Base-by-base conservation (phyloP, 2,329 filamentous ascomycete species). In the Curvularia spicifera region DNA sequence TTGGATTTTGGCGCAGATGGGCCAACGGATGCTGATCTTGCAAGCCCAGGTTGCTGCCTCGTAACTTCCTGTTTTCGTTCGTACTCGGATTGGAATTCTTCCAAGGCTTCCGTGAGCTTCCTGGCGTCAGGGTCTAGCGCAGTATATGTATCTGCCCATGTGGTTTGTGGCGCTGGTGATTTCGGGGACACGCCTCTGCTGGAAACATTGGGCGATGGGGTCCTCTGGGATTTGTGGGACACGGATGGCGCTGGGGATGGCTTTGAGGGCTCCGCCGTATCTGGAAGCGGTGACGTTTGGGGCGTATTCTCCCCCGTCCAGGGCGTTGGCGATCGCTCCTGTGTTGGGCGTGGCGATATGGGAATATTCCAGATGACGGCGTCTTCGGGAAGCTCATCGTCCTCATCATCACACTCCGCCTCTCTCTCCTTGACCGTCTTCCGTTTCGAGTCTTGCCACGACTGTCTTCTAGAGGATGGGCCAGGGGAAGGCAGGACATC, bases 291-390 rank as follows among this genome's bases (percentile, higher is more conserved):
- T 9, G 67, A 70, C 10, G 53, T 60, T 43, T 69, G 70, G 5
- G 71, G 73, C 39, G 70, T 70, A 61, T 69, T 74, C 22, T 69
- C 67, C 42, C 65, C 68, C 3, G 63, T 57, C 39, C 71, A 75
- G 1, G 69, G 69, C 39, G 76, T 77, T n/a, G 72, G 71, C n/a
- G 75, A 76, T 40, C 76, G 71, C 54, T 78, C 76, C 48, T 71
- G 70, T 2, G 68, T 68, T 37, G 76, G 75, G 24, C 78, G 76
- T 20, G 91, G 91, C 0, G 91, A 93, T 45, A 95, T 86, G 5
- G 91, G 91, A 2, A 95, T 88, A 64, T 95, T 95, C 78, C 91
- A 90, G 46, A 95, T 84, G 51, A 93, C 84, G 24, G 91, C 84
- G 53, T 91, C 90, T 26, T 93, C 90, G 0, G 91, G 91, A 29